phyloP scores from a whole-genome alignment of 1,284 basidiomycete species.

The Fomitopsis betulina region DNA sequence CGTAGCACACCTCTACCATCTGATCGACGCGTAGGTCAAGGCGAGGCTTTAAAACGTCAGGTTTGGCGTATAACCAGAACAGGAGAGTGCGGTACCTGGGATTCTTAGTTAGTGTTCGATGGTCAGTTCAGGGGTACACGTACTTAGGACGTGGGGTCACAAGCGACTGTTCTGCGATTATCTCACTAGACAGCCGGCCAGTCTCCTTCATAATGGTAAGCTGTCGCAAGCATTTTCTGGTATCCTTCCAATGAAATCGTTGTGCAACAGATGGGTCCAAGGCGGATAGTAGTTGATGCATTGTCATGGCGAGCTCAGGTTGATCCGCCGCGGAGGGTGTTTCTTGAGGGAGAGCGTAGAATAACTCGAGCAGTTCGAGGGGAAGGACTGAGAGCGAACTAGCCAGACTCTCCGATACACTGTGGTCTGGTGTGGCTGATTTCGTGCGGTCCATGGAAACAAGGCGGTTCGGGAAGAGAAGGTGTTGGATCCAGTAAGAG shows the following conservation, averaged over 20 bases:
- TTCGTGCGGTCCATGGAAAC: slow-evolving; percentile 25
- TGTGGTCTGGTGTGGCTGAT: neutral
- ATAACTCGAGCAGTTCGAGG: slow-evolving; percentile 43
- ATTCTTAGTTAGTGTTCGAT: neutral
- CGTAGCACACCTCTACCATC: slow-evolving; percentile 74
- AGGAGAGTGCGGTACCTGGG: slow-evolving; percentile 78
- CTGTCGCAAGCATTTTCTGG: slow-evolving; percentile 83
- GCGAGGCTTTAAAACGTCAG: slow-evolving; percentile 57
- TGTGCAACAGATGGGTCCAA: slow-evolving; percentile 77
- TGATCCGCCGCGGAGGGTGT: slow-evolving; percentile 47
- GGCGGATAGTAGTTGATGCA: slow-evolving; percentile 65
- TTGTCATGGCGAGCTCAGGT: slow-evolving; percentile 48
- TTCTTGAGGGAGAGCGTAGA: slow-evolving; percentile 47
- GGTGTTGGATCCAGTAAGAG: slow-evolving; percentile 96
- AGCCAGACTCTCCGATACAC: slow-evolving; percentile 24
- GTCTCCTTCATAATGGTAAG: slow-evolving; percentile 79
- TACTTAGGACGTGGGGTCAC: slow-evolving; percentile 45
- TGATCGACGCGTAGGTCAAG: slow-evolving; percentile 81
- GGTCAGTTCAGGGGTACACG: neutral
- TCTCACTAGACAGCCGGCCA: slow-evolving; percentile 63
- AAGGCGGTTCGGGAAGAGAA: slow-evolving; percentile 76
- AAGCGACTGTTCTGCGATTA: slow-evolving; percentile 61
- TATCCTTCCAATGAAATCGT: slow-evolving; percentile 96
- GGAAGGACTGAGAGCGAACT: slow-evolving; percentile 40
- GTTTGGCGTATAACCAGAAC: slow-evolving; percentile 89